These are phyloP conservation scores for Tetrapisispora phaffii DNA, from an alignment of 805 yeast genomes.

Conservation along the genomic window DNA sequence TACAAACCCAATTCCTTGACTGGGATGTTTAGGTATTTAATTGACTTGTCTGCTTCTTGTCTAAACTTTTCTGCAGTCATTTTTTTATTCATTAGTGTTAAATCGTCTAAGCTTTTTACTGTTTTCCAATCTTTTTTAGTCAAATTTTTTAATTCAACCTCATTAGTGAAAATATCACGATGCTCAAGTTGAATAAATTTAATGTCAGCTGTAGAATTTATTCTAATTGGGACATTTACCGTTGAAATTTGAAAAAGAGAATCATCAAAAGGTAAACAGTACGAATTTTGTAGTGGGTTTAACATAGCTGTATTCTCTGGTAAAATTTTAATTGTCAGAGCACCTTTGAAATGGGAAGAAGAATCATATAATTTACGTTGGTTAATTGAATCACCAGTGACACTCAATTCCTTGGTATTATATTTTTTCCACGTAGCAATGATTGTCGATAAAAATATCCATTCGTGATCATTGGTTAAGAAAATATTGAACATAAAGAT, in stretches of 20 bases:
- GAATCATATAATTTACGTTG: constrained; percentile 18
- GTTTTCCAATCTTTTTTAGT: constrained; percentile 47
- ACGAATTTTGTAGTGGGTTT: constrained; percentile 60
- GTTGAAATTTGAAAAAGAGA: constrained; percentile 1
- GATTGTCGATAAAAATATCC: constrained; percentile 36
- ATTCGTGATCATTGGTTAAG: constrained; percentile 41
- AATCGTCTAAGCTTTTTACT: constrained; percentile 14
- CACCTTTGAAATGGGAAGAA: constrained; percentile 64
- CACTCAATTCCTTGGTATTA: constrained; percentile 40
- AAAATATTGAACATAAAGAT: constrained; percentile 45
- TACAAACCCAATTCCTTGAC: constrained; percentile 68
- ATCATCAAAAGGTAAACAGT: constrained; percentile 44
- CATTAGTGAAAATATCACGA: constrained; percentile 45
- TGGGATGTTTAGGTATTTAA: constrained; percentile 57
- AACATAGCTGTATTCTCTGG: constrained; percentile 85
- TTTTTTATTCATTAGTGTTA: constrained; percentile 11
- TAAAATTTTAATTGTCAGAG: constrained; percentile 71
- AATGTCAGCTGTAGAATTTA: constrained; percentile 71
- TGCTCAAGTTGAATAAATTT: constrained; percentile 56
- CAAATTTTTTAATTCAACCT: constrained; percentile 40
- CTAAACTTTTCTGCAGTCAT: constrained; percentile 14
- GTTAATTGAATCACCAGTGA: constrained; percentile 39
- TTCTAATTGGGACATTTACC: constrained; percentile 50
- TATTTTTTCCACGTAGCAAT: constrained; percentile 38
- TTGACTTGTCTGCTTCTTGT: constrained; percentile 16